These are phyloP conservation scores for Globisporangium middletonii DNA, from an alignment of 352 stramenopile genomes.

Conservation along the genomic window DNA sequence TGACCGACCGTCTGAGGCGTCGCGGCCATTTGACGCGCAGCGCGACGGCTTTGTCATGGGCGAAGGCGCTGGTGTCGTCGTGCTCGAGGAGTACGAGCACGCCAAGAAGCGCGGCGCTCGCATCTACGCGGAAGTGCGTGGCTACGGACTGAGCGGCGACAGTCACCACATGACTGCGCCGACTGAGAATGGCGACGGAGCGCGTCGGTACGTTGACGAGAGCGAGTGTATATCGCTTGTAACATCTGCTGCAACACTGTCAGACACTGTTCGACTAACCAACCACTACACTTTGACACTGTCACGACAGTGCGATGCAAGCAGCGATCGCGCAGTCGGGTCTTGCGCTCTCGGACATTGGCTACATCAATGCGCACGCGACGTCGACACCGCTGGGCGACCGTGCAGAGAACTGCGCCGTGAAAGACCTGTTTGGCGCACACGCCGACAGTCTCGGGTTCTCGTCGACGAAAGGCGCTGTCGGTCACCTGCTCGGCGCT, in stretches of 20 bases:
- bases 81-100: conserved; percentile 87
- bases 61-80: conserved; percentile 63
- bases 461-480: conserved; percentile 88
- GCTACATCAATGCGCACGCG: conserved; percentile 98
- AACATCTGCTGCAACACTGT: neutral
- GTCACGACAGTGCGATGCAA: conserved; percentile 80
- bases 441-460: conserved; percentile 49
- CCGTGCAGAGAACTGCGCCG: conserved; percentile 89
- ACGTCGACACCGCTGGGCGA: conserved; percentile 98
- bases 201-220: conserved; percentile 24
- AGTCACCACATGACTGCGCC: conserved; percentile 91
- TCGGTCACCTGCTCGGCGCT: conserved; percentile 94
- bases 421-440: conserved; percentile 81
- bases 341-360: conserved; percentile 80
- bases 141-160: conserved; percentile 95
- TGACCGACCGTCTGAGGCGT: conserved; percentile 84
- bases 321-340: conserved; percentile 82
- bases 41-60: conserved; percentile 98
- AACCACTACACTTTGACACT: conserved; percentile 9
- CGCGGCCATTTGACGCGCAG: conserved; percentile 93
- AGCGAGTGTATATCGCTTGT: conserved; percentile 19
- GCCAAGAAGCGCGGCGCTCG: conserved; percentile 88
- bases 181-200: conserved; percentile 59
- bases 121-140: conserved; percentile 94
- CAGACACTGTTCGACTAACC: conserved; percentile 16